Evolutionary conservation across 1,139 yeast species (phyloP).

Genomic region (Wickerhamiella infanticola): DNA sequence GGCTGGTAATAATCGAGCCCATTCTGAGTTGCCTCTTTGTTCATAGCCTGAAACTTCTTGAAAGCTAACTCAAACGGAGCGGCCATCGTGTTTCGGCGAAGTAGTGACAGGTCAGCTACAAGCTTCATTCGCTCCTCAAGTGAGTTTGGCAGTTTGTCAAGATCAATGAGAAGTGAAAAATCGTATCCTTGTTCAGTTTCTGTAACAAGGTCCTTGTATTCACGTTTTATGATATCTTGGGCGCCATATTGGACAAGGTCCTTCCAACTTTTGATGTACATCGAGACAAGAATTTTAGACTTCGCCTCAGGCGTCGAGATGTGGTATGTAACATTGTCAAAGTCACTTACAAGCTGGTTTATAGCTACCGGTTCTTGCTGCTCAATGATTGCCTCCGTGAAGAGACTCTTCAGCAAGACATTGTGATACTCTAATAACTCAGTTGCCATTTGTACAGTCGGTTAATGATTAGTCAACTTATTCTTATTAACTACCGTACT

Average conservation of each 20-base stretch:
- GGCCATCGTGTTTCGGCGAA: conserved; percentile 79
- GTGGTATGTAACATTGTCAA: conserved; percentile 90
- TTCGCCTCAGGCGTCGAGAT: conserved; percentile 67
- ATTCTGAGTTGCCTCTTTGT: conserved; percentile 22
- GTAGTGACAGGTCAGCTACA: conserved; percentile 49
- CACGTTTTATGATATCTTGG: conserved; percentile 27
- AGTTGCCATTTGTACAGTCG: conserved; percentile 18
- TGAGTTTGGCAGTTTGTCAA: conserved; percentile 29
- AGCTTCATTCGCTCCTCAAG: conserved; percentile 35
- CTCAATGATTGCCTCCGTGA: conserved; percentile 27
- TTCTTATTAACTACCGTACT: too few species aligned
- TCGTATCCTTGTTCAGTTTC: conserved; percentile 65
- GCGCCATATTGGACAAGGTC: conserved; percentile 56
- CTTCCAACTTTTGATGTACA: conserved; percentile 60
- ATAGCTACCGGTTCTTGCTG: conserved; percentile 41
- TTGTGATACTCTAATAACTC: conserved; percentile 30
- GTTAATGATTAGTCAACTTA: neutral
- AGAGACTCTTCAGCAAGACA: conserved; percentile 27
- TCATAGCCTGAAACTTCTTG: conserved; percentile 52
- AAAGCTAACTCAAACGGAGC: conserved; percentile 89
- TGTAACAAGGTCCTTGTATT: conserved; percentile 29
- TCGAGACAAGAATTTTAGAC: conserved; percentile 48
- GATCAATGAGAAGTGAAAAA: conserved; percentile 58
- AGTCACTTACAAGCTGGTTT: conserved; percentile 84
- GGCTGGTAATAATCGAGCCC: conserved; percentile 32